Evolutionary conservation across 805 yeast species (phyloP).

Genomic region (Candida awuae): DNA sequence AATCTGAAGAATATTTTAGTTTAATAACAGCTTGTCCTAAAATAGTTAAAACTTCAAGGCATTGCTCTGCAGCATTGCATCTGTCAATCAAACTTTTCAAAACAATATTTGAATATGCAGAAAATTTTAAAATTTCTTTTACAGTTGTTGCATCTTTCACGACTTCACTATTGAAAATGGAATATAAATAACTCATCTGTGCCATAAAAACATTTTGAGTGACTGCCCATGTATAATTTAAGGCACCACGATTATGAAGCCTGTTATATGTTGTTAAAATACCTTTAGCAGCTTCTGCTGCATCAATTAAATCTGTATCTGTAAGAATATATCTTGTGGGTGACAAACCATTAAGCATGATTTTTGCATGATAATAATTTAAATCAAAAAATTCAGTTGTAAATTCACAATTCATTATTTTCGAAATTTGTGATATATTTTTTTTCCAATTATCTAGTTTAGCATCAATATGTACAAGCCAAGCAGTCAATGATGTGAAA

Average conservation of each 20-base stretch:
- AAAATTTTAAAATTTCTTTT: conserved; percentile 42
- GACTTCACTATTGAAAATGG: conserved; percentile 61
- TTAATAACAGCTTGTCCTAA: conserved; percentile 63
- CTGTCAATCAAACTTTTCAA: conserved; percentile 53
- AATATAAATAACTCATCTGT: conserved; percentile 74
- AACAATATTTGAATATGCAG: conserved; percentile 46
- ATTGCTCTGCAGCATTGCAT: conserved; percentile 72
- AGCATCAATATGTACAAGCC: conserved; percentile 50
- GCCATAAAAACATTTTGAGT: conserved; percentile 86
- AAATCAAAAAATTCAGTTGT: conserved; percentile 60
- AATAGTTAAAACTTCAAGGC: conserved; percentile 64
- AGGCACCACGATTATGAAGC: conserved; percentile 45
- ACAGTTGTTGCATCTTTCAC: conserved; percentile 39
- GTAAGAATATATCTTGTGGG: conserved; percentile 57
- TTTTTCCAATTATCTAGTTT: conserved; percentile 58
- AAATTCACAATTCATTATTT: conserved; percentile 67
- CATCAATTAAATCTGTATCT: conserved; percentile 44
- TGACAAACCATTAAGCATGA: conserved; percentile 68
- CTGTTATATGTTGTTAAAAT: conserved; percentile 56
- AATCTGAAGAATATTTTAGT: conserved; percentile 38
- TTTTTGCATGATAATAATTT: conserved; percentile 68
- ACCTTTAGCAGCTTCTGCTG: conserved; percentile 58
- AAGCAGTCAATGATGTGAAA: conserved; percentile 43
- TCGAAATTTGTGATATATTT: conserved; percentile 45
- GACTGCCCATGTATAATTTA: conserved; percentile 90